Evolutionary conservation across 2,329 filamentous ascomycete genomes (phyloP).

Genomic region (Beauveria sp.): DNA sequence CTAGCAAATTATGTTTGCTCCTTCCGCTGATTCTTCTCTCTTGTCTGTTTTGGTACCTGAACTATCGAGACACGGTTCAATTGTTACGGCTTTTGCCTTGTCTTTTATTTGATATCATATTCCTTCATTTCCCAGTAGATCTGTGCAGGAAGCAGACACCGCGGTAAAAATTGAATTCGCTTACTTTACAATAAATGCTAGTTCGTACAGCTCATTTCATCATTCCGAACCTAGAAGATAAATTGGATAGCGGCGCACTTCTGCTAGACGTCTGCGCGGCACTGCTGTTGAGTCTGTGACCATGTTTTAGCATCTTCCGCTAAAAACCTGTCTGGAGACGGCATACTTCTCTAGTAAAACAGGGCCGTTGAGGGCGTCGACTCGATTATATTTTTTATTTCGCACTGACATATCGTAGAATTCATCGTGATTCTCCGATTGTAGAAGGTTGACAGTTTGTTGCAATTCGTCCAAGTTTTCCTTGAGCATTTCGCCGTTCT

Average conservation of each 20-base stretch:
- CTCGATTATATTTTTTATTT: conserved; percentile 89
- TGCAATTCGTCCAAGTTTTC: conserved; percentile 89
- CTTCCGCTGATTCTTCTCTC: not conserved
- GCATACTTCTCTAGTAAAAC: conserved; percentile 82
- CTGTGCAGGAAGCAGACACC: not conserved
- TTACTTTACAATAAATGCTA: conserved; percentile 10
- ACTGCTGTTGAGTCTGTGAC: conserved; percentile 50
- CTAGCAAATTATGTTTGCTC: not conserved
- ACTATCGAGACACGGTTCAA: not conserved
- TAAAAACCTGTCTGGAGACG: not conserved
- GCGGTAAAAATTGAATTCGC: not conserved
- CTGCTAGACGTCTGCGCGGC: conserved; percentile 51
- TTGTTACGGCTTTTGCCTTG: not conserved
- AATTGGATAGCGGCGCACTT: conserved; percentile 58
- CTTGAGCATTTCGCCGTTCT: conserved; percentile 75
- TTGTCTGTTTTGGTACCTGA: not conserved
- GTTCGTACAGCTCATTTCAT: conserved; percentile 32
- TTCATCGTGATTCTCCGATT: conserved; percentile 85
- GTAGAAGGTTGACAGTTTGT: conserved; percentile 85
- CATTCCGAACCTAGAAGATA: conserved; percentile 70
- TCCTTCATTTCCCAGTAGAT: not conserved
- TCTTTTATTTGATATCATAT: not conserved
- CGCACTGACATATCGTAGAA: conserved; percentile 88
- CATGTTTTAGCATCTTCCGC: conserved; percentile 18
- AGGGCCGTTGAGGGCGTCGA: conserved; percentile 85